These are phyloP conservation scores for Brettanomyces nanus DNA, from an alignment of 805 yeast genomes.

Conservation along the genomic window DNA sequence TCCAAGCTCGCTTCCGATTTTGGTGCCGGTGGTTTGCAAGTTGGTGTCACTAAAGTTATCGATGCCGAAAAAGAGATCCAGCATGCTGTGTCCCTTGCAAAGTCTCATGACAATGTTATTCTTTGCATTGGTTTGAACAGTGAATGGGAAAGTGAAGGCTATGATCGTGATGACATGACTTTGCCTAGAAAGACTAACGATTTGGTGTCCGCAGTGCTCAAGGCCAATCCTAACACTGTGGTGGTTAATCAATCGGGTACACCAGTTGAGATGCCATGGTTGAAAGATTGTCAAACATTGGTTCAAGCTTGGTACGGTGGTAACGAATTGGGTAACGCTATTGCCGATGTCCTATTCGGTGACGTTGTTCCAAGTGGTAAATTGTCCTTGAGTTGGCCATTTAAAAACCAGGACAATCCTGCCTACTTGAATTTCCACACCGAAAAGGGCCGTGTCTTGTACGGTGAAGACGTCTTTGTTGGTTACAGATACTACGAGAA, in stretches of 20 bases:
- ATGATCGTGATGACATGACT: slow-evolving; percentile 42
- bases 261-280: slow-evolving; percentile 55
- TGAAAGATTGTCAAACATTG: slow-evolving; percentile 31
- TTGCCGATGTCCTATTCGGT: slow-evolving; percentile 54
- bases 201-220: slow-evolving; percentile 35
- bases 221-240: slow-evolving; percentile 41
- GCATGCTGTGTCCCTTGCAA: slow-evolving; percentile 42
- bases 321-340: slow-evolving; percentile 46
- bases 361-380: slow-evolving; percentile 56
- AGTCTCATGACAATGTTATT: slow-evolving; percentile 43
- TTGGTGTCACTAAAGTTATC: slow-evolving; percentile 24
- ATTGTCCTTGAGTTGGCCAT: slow-evolving; percentile 48
- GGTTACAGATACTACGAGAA: slow-evolving; percentile 59
- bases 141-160: slow-evolving; percentile 57
- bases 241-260: slow-evolving; percentile 55
- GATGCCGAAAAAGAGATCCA: slow-evolving; percentile 26
- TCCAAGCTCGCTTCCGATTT: slow-evolving; percentile 17
- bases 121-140: slow-evolving; percentile 42
- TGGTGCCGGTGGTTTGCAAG: slow-evolving; percentile 17
- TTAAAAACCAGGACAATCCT: slow-evolving; percentile 44
- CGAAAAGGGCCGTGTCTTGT: slow-evolving; percentile 44
- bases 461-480: slow-evolving; percentile 60
- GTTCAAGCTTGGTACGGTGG: slow-evolving; percentile 55
- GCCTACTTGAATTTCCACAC: slow-evolving; percentile 44
- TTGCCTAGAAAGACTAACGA: slow-evolving; percentile 41